Evolutionary conservation across 257 asterid genomes (phyloP).

Genomic region (Gentiana straminea): DNA sequence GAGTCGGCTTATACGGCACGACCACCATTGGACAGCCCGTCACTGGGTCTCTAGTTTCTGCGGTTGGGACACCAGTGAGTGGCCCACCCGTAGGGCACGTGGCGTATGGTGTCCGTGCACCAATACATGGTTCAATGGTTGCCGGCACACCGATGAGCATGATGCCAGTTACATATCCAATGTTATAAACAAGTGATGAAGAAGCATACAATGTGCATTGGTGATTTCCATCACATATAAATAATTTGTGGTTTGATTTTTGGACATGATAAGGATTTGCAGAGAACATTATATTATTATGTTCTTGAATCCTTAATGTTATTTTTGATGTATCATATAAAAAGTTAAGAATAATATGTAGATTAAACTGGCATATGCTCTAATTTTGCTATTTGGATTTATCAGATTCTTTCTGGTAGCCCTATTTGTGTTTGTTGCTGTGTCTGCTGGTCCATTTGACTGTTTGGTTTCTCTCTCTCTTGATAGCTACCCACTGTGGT

Average conservation of each 20-base stretch:
- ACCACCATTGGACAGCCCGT: constrained; percentile 72
- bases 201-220: constrained; percentile 5
- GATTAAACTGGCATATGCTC: too few species aligned
- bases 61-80: constrained; percentile 62
- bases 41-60: constrained; percentile 59
- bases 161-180: constrained; percentile 33
- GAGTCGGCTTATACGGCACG: constrained; percentile 40
- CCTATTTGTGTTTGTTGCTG: too few species aligned
- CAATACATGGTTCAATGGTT: constrained; percentile 33
- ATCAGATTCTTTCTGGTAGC: too few species aligned
- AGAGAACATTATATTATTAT: background rate
- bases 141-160: constrained; percentile 39
- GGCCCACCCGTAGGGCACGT: constrained; percentile 36
- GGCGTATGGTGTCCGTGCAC: constrained; percentile 47
- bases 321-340: too few species aligned
- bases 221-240: constrained; percentile 3
- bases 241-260: background rate
- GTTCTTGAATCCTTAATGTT: too few species aligned
- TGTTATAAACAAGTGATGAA: constrained; percentile 40
- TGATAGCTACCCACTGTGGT: too few species aligned
- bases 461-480: too few species aligned
- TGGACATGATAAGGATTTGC: background rate
- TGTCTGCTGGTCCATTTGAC: too few species aligned
- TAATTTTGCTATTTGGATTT: too few species aligned
- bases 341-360: too few species aligned